Conservation (phyloP, 108 stramenopile genomes). For the Fistulifera pelliculosa region DNA sequence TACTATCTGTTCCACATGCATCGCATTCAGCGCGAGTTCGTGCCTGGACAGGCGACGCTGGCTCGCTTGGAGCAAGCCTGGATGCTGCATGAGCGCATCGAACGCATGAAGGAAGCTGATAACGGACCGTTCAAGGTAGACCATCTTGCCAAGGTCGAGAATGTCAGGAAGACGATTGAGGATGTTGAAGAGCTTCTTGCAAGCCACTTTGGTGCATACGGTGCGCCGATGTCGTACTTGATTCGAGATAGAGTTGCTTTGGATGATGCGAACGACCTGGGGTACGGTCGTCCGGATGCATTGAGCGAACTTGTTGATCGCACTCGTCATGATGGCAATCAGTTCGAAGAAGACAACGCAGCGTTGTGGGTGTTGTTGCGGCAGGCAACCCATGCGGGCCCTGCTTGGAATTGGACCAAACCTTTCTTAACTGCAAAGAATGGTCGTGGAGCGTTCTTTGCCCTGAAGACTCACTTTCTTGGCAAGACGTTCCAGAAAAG, state of each 20-base stretch:
- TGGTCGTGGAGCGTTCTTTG: slow-evolving; percentile 24
- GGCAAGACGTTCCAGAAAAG: slow-evolving; percentile 1
- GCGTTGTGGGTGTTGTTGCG: slow-evolving; percentile 11
- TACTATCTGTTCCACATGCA: slow-evolving; percentile 5
- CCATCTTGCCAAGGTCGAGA: background rate
- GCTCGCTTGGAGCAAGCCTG: background rate
- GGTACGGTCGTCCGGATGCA: slow-evolving; percentile 3
- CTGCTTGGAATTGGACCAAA: slow-evolving; percentile 14
- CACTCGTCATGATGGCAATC: slow-evolving; percentile 6
- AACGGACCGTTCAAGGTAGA: no score
- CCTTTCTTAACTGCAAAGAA: slow-evolving; percentile 3
- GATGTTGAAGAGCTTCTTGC: background rate
- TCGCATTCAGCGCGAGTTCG: slow-evolving; percentile 3
- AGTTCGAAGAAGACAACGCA: slow-evolving; percentile 12
- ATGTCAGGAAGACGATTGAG: background rate
- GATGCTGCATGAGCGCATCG: background rate
- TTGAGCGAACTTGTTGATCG: slow-evolving; percentile 15
- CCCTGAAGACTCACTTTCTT: slow-evolving; percentile 12
- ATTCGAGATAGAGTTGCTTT: background rate
- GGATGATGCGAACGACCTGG: background rate
- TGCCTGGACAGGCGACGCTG: background rate
- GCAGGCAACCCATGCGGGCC: slow-evolving; percentile 5
- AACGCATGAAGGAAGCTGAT: background rate
- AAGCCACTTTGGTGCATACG: background rate
- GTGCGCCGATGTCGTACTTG: slow-evolving; percentile 1